These are phyloP conservation scores for Lachancea kluyveri DNA, from an alignment of 805 yeast species.

Conservation along the genomic window DNA sequence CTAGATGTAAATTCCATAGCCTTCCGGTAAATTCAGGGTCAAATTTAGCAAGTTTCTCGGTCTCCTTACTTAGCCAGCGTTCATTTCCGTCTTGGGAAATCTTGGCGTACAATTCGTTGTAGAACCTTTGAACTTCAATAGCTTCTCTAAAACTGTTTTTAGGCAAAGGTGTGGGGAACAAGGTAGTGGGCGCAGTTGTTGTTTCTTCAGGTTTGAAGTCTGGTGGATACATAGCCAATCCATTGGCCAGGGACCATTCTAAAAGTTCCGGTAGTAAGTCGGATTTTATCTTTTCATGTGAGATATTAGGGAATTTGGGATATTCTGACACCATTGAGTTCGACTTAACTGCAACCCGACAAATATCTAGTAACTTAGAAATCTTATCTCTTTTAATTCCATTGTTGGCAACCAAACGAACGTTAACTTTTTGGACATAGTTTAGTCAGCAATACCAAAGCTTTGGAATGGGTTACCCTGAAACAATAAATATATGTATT, in stretches of 20 bases:
- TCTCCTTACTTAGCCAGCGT: slow-evolving; percentile 56
- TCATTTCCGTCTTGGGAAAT: slow-evolving; percentile 48
- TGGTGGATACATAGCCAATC: slow-evolving; percentile 76
- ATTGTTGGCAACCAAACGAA: no score
- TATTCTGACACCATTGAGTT: no score
- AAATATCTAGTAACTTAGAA: no score
- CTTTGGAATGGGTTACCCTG: no score
- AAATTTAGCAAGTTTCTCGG: slow-evolving; percentile 46
- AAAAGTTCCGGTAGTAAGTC: slow-evolving; percentile 41
- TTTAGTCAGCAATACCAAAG: no score
- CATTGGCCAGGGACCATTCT: slow-evolving; percentile 78
- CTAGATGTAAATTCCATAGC: slow-evolving; percentile 53
- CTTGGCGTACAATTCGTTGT: slow-evolving; percentile 68
- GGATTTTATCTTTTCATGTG: slow-evolving; percentile 19
- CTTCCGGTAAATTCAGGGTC: slow-evolving; percentile 81
- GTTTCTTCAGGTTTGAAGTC: slow-evolving; percentile 40
- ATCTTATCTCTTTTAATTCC: no score
- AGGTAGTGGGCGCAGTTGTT: slow-evolving; percentile 76
- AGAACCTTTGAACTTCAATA: slow-evolving; percentile 53
- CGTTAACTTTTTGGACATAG: no score
- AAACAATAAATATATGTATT: no score
- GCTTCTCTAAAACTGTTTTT: slow-evolving; percentile 60
- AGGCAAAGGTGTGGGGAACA: slow-evolving; percentile 89
- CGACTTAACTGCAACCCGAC: no score
- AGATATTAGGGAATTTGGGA: slow-evolving; percentile 25